Evolutionary conservation across 371 early-diverging fungal genomes (phyloP), one percentile per base, ranked within the genome.

Genomic region (Capillidium rhysosporum): DNA sequence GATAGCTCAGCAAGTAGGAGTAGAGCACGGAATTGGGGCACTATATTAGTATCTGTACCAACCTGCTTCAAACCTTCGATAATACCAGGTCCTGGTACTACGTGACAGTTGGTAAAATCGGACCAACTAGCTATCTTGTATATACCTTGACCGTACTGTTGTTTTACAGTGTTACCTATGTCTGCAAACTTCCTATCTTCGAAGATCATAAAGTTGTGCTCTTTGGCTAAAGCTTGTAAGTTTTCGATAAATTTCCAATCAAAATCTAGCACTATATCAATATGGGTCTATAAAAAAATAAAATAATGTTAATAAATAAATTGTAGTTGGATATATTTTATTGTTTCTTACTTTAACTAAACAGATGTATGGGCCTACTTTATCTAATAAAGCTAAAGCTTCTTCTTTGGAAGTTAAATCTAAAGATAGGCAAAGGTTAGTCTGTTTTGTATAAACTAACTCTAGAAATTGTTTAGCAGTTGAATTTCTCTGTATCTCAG

Each of bases 181-280:
- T 92, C 93, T 48, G 94, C 94, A 69, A 94, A 95, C 70, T 94
- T 94, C 63, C 95, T 82, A 70, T 96, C 97, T 66, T 96, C 95
- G 63, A 95, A 95, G 56, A 96, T 87, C 68, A 94, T 60, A 65
- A 93, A 96, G 60, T 85, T 77, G 66, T 95, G 92, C 65, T 86
- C 80, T 52, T 71, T 70, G 12, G 89, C 75, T 56, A 96, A 71
- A 0, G 60, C 71, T 34, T 66, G 63, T 38, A 96, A 78, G 63
- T 79, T 71, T 4, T 67, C 68, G 21, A 86, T 78, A 46, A 91
- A 66, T 56, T 86, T 82, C 40, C 65, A 61, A 63, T 89, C 89
- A 74, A 95, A 96, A 69, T 95, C 94, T 23, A 77, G 72, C 8
- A 95, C 74, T 28, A 92, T 80, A 67, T 96, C 97, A 59, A 92